A percentile compares a stretch with the other conserved stretches of the same genome.
These are phyloP conservation scores for Botrytis elliptica DNA, from an alignment of 2,329 filamentous ascomycete genomes.

Conservation along the genomic window DNA sequence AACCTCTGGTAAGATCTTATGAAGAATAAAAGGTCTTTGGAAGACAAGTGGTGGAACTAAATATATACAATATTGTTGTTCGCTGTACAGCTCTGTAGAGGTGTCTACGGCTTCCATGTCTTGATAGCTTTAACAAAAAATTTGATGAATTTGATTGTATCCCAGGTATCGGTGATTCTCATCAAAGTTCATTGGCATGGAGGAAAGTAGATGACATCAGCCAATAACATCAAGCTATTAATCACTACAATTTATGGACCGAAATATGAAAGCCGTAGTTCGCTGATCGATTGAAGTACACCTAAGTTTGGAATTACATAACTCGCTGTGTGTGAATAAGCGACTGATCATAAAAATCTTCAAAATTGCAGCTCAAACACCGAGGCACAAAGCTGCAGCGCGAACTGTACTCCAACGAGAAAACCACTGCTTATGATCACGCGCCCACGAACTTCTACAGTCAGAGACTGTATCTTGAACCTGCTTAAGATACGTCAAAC, in stretches of 20 bases:
- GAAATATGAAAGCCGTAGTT: background rate
- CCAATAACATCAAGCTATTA: background rate
- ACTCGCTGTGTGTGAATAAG: background rate
- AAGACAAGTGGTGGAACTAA: background rate
- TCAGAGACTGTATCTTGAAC: background rate
- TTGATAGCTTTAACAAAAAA: no score
- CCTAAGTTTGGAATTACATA: background rate
- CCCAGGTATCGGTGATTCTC: no score
- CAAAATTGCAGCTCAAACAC: background rate
- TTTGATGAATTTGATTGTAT: background rate
- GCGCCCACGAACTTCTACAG: background rate
- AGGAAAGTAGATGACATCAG: background rate
- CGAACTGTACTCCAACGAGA: background rate
- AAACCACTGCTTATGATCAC: background rate
- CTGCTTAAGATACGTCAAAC: background rate
- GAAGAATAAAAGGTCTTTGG: no score
- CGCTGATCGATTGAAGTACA: background rate
- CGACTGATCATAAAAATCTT: background rate
- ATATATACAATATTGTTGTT: background rate
- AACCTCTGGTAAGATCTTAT: accelerated
- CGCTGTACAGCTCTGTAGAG: background rate
- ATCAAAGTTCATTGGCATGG: background rate
- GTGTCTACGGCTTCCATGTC: background rate
- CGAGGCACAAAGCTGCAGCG: background rate
- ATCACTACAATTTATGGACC: background rate